A percentile compares a stretch with the other conserved stretches of the same genome.
These are phyloP conservation scores for Dittrichia graveolens DNA, from an alignment of 129 eudicot genomes.

Conservation along the genomic window DNA sequence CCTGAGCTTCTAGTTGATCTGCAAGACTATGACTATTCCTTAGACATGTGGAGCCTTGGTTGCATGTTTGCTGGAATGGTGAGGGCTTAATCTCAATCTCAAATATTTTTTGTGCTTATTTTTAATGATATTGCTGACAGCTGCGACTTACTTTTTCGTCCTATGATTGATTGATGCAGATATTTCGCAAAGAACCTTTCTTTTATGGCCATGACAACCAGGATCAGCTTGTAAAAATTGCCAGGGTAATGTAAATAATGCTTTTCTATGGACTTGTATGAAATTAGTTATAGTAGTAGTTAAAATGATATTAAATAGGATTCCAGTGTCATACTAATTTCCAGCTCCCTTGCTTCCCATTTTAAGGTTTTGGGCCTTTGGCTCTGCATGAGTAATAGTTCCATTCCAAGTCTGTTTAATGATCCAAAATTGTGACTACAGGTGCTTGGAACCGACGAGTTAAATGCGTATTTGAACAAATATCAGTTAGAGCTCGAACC, in stretches of 20 bases:
- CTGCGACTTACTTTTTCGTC: not conserved
- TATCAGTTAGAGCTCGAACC: slow-evolving; percentile 94
- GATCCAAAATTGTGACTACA: slow-evolving; percentile 30
- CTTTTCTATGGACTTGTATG: not conserved
- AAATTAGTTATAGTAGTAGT: slow-evolving; percentile 4
- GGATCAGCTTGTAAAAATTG: slow-evolving; percentile 98
- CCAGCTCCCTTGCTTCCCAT: too few relatives aligned
- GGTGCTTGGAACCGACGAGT: slow-evolving; percentile 99
- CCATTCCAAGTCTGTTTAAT: slow-evolving; percentile 9
- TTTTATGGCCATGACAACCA: slow-evolving; percentile 99
- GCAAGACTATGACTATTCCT: slow-evolving; percentile 97
- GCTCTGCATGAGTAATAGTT: too few relatives aligned
- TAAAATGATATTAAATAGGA: slow-evolving; percentile 4
- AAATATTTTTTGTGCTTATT: not conserved
- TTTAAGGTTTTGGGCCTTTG: too few relatives aligned
- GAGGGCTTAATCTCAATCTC: slow-evolving; percentile 25
- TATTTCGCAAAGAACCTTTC: slow-evolving; percentile 99
- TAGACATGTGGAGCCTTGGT: slow-evolving; percentile 99
- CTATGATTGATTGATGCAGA: slow-evolving; percentile 44
- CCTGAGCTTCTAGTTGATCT: slow-evolving; percentile 98
- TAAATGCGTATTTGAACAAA: slow-evolving; percentile 91
- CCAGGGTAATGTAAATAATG: slow-evolving; percentile 59
- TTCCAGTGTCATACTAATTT: not conserved
- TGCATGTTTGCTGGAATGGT: slow-evolving; percentile 99
- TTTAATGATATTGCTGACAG: slow-evolving; percentile 2